These are phyloP conservation scores for Blastobotrys peoriensis DNA, from an alignment of 805 yeast species.

Conservation along the genomic window DNA sequence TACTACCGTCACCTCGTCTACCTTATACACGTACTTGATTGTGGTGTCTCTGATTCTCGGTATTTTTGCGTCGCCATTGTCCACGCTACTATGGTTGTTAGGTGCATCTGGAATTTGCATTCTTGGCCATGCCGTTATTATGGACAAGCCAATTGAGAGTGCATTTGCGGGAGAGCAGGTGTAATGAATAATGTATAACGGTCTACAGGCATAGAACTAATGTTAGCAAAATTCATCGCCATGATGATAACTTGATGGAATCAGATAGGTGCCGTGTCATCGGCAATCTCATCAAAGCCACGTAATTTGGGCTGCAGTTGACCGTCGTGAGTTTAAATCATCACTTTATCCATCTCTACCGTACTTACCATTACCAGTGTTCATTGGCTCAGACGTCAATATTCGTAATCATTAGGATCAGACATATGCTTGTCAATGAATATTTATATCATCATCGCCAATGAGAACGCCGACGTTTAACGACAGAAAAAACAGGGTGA, in stretches of 20 bases:
- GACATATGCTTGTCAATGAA: constrained; percentile 97
- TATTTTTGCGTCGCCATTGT: constrained; percentile 80
- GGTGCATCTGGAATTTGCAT: constrained; percentile 79
- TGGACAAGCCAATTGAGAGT: constrained; percentile 94
- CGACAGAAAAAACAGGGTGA: constrained; percentile 1
- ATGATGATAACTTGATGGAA: constrained; percentile 7
- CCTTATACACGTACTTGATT: constrained; percentile 76
- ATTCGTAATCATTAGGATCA: constrained; percentile 63
- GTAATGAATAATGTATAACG: no score
- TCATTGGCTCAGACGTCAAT: constrained; percentile 48
- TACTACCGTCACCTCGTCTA: constrained; percentile 66
- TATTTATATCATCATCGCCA: constrained; percentile 64
- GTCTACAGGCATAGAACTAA: background rate
- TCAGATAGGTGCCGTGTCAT: constrained; percentile 75
- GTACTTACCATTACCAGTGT: constrained; percentile 15
- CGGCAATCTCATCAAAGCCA: constrained; percentile 72
- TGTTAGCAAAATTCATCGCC: background rate
- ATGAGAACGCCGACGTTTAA: constrained; percentile 11
- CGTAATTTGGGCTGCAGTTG: constrained; percentile 51
- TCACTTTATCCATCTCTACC: constrained; percentile 33
- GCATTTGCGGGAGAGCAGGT: constrained; percentile 75
- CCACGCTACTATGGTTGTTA: constrained; percentile 85
- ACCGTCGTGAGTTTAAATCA: constrained; percentile 67
- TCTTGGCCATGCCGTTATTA: constrained; percentile 77
- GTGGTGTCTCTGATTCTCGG: constrained; percentile 76